Evolutionary conservation across 2,329 filamentous ascomycete species (phyloP).

Genomic region (Coniochaeta sp.): DNA sequence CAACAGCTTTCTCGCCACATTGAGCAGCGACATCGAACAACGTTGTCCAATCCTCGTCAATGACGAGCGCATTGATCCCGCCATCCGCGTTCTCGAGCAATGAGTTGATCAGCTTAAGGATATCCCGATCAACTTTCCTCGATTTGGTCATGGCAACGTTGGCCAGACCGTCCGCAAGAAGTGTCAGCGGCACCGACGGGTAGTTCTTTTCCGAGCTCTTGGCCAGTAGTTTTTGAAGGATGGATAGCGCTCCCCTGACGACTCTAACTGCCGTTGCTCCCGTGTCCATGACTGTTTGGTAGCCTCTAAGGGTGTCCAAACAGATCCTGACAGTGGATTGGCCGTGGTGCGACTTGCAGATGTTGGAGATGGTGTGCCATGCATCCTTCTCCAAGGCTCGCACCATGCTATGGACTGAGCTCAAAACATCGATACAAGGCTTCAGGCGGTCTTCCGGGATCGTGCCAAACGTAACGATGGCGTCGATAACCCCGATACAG

Average conservation of each 20-base stretch:
- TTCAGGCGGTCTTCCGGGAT: slow-evolving; percentile 58
- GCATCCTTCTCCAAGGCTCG: slow-evolving; percentile 52
- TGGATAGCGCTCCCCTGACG: slow-evolving; percentile 55
- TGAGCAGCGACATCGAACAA: slow-evolving; percentile 52
- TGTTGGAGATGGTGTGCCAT: slow-evolving; percentile 64
- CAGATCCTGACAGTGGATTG: slow-evolving; percentile 61
- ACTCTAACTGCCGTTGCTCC: slow-evolving; percentile 48
- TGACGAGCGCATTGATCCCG: slow-evolving; percentile 46
- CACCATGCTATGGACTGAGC: slow-evolving; percentile 64
- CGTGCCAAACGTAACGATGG: slow-evolving; percentile 64
- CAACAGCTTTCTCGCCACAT: slow-evolving; percentile 36
- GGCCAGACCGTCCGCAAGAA: slow-evolving; percentile 50
- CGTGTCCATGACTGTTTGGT: slow-evolving; percentile 23
- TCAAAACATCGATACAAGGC: slow-evolving; percentile 62
- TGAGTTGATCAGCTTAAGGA: slow-evolving; percentile 47
- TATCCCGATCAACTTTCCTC: slow-evolving; percentile 36
- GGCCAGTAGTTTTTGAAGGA: slow-evolving; percentile 55
- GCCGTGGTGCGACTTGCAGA: slow-evolving; percentile 68
- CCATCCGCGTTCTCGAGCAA: slow-evolving; percentile 47
- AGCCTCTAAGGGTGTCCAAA: slow-evolving; percentile 52
- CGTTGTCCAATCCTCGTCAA: slow-evolving; percentile 60
- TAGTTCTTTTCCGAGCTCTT: slow-evolving; percentile 54
- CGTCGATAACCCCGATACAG: slow-evolving; percentile 62
- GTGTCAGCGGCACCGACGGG: slow-evolving; percentile 49
- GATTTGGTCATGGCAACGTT: slow-evolving; percentile 41